Evolutionary conservation across 2,329 filamentous ascomycete genomes (phyloP), one percentile per base, ranked within the genome.

Genomic region (Claviceps fusiformis): DNA sequence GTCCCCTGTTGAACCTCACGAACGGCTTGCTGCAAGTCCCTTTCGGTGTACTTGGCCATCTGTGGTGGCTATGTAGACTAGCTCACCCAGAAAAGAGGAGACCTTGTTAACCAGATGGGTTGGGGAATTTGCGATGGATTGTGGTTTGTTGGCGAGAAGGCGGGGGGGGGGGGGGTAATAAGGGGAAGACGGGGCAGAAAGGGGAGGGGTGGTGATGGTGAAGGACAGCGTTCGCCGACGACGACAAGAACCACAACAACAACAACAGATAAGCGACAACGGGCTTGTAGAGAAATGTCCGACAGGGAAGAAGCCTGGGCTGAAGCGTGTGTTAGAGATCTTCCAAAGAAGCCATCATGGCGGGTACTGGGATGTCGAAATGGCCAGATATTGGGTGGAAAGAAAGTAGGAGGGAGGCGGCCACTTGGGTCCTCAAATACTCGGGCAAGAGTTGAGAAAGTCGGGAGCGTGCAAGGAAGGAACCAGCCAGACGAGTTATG

Each of bases 31-130:
- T 56, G 56, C 45, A 58, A 50, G 49, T 58, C 56, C 33, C 52
- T 56, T 50, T 58, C 56, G 11, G 54, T 58, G 54, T 58, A 58
- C 35, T 56, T 58, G 37, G 56, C 51, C 56, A 58, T 58, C 52
- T 50, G 45, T 54, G 56, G 37, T 53, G 53, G 46, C 35, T 52
- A 49, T 43, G 35, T 33, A 24, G 37, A 45, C 19, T 37, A 47
- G 47, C 33, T 51, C 48, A 48, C 24, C 33, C 33, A 29, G 13
- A 31, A 27, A 7, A 35, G 50, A 19, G 45, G 46, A 39, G 41
- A 33, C 54, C 44, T 52, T 19, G 35, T 10, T 44, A 24, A 19
- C 15, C 5, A 53, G 44, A 56, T 43, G 24, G 39, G n/a, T 39
- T 39, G 55, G 9, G 49, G 11, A 39, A 19, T 29, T 45, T 52